Evolutionary conservation across 140 eudicot species (phyloP).

Genomic region (Erigeron philadelphicus): DNA sequence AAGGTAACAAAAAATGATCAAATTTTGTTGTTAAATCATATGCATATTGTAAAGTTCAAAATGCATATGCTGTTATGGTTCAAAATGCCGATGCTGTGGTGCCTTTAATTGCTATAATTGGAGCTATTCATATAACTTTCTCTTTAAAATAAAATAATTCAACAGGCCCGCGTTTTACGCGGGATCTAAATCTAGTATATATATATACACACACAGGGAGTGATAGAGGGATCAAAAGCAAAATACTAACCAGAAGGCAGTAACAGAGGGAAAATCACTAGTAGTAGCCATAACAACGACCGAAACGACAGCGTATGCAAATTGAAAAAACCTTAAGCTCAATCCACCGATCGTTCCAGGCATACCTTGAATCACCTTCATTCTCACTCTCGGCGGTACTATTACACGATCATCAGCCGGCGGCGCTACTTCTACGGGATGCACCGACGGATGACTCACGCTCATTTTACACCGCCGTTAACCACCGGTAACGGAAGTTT

Average conservation of each 20-base stretch:
- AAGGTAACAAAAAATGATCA: too few relatives aligned
- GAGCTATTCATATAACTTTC: too few relatives aligned
- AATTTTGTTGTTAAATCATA: too few relatives aligned
- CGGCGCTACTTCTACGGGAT: slow-evolving; percentile 71
- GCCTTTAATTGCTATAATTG: too few relatives aligned
- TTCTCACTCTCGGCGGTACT: slow-evolving; percentile 52
- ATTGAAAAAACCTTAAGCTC: slow-evolving; percentile 51
- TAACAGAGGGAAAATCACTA: slow-evolving; percentile 77
- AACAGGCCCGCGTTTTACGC: too few relatives aligned
- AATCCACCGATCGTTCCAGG: slow-evolving; percentile 83
- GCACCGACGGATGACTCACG: slow-evolving; percentile 76
- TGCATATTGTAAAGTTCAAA: too few relatives aligned
- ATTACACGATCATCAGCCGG: slow-evolving; percentile 50
- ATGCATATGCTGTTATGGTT: too few relatives aligned
- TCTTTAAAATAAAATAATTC: too few relatives aligned
- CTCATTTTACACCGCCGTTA: slow-evolving; percentile 36
- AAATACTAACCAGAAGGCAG: slow-evolving; percentile 65
- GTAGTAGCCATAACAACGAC: slow-evolving; percentile 73
- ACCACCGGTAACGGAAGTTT: slow-evolving; percentile 26
- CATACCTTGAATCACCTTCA: slow-evolving; percentile 89
- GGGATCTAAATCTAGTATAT: too few relatives aligned
- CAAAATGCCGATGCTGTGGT: too few relatives aligned
- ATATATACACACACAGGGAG: too few relatives aligned
- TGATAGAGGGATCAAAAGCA: not conserved
- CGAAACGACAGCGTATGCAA: slow-evolving; percentile 58